These are phyloP conservation scores for Vaccinium myrtillus DNA, from an alignment of 148 eudicot genomes.

Conservation along the genomic window DNA sequence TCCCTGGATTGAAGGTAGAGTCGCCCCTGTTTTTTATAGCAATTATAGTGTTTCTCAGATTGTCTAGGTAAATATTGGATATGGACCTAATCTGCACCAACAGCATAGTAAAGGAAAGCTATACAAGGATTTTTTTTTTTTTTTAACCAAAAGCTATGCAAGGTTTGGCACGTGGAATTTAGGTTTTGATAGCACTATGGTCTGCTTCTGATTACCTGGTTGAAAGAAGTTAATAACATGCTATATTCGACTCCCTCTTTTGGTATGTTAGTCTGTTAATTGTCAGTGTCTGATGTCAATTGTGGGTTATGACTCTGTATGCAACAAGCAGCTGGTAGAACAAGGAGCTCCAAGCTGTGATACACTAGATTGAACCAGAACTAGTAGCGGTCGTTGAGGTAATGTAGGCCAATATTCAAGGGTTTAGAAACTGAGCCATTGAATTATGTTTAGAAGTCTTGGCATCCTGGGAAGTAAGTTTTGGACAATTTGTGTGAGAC, in stretches of 20 bases:
- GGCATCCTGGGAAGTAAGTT: background rate
- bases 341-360: no score
- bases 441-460: background rate
- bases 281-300: background rate
- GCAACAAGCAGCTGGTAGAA: background rate
- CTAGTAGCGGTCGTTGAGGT: background rate
- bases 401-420: background rate
- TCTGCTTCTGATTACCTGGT: background rate
- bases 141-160: no score
- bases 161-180: background rate
- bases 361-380: background rate
- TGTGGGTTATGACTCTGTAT: background rate
- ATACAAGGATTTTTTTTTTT: no score
- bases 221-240: background rate
- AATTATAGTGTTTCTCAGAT: background rate
- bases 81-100: background rate
- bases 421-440: background rate
- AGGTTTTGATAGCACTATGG: background rate
- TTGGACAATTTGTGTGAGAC: background rate
- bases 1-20: no score
- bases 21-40: background rate
- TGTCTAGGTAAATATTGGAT: background rate
- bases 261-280: background rate
- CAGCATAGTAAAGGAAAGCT: no score
- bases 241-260: background rate